Evolutionary conservation across 2,329 filamentous ascomycete genomes (phyloP).

Genomic region (Fusarium paranaense): DNA sequence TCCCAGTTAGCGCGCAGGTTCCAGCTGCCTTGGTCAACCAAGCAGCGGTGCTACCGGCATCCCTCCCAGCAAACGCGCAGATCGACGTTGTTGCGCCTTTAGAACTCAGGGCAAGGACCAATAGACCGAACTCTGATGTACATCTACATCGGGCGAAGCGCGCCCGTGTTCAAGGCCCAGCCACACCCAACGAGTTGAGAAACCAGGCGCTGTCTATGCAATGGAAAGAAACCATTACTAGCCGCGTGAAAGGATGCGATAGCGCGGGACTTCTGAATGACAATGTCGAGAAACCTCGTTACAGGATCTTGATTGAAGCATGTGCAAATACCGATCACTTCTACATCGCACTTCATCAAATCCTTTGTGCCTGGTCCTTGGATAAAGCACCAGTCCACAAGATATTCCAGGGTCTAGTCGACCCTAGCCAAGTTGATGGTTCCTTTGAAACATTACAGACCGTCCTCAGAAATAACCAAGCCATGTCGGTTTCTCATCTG

Average conservation of each 20-base stretch:
- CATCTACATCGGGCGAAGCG: constrained; percentile 30
- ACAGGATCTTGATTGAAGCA: constrained; percentile 68
- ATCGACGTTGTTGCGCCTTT: background rate
- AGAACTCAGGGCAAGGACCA: background rate
- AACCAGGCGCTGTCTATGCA: constrained; percentile 3
- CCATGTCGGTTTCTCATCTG: constrained; percentile 38
- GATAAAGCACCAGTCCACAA: constrained; percentile 50
- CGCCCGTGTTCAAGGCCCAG: constrained; percentile 14
- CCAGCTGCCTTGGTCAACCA: background rate
- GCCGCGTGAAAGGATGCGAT: constrained; percentile 38
- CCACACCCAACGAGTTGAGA: background rate
- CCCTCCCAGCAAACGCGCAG: background rate
- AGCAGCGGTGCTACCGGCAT: background rate
- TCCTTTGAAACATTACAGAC: constrained; percentile 35
- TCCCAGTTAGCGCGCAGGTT: background rate
- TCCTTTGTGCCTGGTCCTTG: constrained; percentile 69
- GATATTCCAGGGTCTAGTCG: constrained; percentile 24
- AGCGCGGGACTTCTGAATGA: constrained; percentile 35
- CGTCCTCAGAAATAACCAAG: constrained; percentile 40
- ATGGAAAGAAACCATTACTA: constrained; percentile 23
- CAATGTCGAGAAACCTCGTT: constrained; percentile 59
- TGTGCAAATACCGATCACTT: constrained; percentile 68
- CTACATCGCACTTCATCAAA: constrained; percentile 74
- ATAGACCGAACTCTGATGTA: background rate
- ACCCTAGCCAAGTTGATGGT: constrained; percentile 26